Base-by-base conservation (phyloP, 2,329 filamentous ascomycete species). In the Trichoderma arundinaceum region DNA sequence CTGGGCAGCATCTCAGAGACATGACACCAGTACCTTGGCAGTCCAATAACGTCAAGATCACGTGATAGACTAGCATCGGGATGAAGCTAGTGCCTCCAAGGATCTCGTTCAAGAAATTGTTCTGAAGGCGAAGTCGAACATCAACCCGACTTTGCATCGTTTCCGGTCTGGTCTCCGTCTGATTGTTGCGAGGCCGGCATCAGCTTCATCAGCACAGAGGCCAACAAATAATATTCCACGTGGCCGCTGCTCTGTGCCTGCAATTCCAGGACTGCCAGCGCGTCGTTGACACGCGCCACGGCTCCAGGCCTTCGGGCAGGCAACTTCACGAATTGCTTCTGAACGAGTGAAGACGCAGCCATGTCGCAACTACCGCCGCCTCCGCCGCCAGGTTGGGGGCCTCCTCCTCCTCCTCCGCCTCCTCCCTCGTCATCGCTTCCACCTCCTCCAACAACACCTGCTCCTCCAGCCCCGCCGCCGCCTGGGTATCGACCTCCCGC, bases 401-500 rank as follows among this genome's bases (percentile, higher is more conserved):
- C 81, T 52, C 75, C 80, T 54, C 84, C 88, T 64, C 87, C 88
- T 72, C 81, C 81, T 39, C 83, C 84, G 19, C 83, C 83, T 33
- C 83, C 84, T 48, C 83, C 84, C 15, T 82, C 84, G 48, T 83
- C 83, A 12, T 82, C 81, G 33, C 78, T 85, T n/a, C 85, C 85
- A 68, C 84, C 85, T 43, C 85, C 85, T 22, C 84, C 85, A 1
- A 79, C 83, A 51, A 79, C 79, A 33, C 83, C 84, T 44, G 82
- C 90, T 46, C 78, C 80, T 35, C 81, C 83, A 49, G 81, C 91
- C 61, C 93, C 94, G 69, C 92, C 93, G 61, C 93, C 94, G 28
- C 93, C 93, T 32, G 92, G 92, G 46, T 96, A 93, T 77, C 88
- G 88, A 69, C 92, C 93, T 49, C 87, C 90, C 28, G 85, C 88